Evolutionary conservation across 1,284 basidiomycete genomes (phyloP).

Genomic region (Meira miltonrushii): DNA sequence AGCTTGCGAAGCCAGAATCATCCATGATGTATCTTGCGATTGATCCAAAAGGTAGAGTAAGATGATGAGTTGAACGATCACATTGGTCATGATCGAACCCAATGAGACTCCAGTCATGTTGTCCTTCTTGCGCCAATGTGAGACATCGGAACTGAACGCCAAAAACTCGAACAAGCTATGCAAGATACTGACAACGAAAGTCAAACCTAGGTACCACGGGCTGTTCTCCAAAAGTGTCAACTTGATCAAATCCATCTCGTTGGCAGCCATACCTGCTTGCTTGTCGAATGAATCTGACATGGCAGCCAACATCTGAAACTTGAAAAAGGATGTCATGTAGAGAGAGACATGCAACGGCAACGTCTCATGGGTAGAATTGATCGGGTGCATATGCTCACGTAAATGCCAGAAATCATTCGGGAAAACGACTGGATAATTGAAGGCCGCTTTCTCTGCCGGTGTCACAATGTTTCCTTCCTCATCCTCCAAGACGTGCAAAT

Average conservation of each 20-base stretch:
- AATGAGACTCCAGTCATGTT: conserved; percentile 58
- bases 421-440: conserved; percentile 81
- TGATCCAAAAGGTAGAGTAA: conserved; percentile 91
- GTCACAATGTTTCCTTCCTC: conserved; percentile 7
- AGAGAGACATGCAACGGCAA: conserved; percentile 77
- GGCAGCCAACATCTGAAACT: conserved; percentile 48
- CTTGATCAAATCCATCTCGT: conserved; percentile 57
- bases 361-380: conserved; percentile 45
- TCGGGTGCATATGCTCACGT: conserved; percentile 47
- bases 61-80: conserved; percentile 74
- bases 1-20: conserved; percentile 78
- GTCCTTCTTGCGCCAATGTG: conserved; percentile 88
- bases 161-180: conserved; percentile 66
- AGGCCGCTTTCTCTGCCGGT: conserved; percentile 58
- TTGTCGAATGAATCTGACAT: conserved; percentile 65
- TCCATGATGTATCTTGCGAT: conserved; percentile 87
- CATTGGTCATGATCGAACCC: conserved; percentile 74
- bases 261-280: conserved; percentile 63
- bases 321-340: conserved; percentile 62
- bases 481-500: conserved; percentile 37
- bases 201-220: conserved; percentile 78
- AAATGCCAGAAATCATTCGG: conserved; percentile 82
- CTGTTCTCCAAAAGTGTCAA: conserved; percentile 66
- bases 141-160: conserved; percentile 65
- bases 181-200: conserved; percentile 68